A percentile compares a stretch with the other conserved stretches of the same genome.
Evolutionary conservation across 352 stramenopile species (phyloP).

Genomic region (Phytophthora hibernalis): DNA sequence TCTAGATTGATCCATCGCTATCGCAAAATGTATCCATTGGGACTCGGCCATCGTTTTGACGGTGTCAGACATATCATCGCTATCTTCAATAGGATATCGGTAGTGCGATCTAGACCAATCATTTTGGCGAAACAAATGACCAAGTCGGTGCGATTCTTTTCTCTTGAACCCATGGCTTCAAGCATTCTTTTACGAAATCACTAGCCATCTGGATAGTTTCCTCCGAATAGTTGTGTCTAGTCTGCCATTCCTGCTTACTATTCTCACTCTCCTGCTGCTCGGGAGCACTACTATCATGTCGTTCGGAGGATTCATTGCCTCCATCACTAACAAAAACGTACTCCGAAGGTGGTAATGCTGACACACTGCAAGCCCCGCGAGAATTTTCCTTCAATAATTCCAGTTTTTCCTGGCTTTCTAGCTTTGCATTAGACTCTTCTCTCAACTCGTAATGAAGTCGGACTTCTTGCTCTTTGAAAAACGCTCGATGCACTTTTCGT

Average conservation of each 20-base stretch:
- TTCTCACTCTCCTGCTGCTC: neutral
- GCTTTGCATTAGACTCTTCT: conserved; percentile 14
- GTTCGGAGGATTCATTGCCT: neutral
- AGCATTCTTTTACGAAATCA: neutral
- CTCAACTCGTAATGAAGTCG: neutral
- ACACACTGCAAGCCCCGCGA: neutral
- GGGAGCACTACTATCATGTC: neutral
- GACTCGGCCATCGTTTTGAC: conserved; percentile 3
- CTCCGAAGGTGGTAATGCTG: conserved; percentile 2
- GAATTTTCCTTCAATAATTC: conserved; percentile 8
- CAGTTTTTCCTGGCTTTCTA: conserved; percentile 7
- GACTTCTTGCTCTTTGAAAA: conserved; percentile 1
- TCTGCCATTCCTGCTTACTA: neutral
- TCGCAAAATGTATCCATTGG: conserved; percentile 5
- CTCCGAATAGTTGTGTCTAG: conserved; percentile 1
- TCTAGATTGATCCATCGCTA: conserved; percentile 2
- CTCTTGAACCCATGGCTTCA: conserved; percentile 8
- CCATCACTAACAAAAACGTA: conserved; percentile 18
- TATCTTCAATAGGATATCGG: conserved; percentile 3
- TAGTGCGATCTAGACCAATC: neutral
- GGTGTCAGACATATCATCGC: neutral
- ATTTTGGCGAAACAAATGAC: neutral
- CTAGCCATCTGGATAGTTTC: neutral
- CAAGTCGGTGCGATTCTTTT: neutral
- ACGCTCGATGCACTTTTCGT: conserved; percentile 13